These are phyloP conservation scores for Colletotrichum sp. DNA, from an alignment of 2,329 filamentous ascomycete genomes.

Conservation along the genomic window DNA sequence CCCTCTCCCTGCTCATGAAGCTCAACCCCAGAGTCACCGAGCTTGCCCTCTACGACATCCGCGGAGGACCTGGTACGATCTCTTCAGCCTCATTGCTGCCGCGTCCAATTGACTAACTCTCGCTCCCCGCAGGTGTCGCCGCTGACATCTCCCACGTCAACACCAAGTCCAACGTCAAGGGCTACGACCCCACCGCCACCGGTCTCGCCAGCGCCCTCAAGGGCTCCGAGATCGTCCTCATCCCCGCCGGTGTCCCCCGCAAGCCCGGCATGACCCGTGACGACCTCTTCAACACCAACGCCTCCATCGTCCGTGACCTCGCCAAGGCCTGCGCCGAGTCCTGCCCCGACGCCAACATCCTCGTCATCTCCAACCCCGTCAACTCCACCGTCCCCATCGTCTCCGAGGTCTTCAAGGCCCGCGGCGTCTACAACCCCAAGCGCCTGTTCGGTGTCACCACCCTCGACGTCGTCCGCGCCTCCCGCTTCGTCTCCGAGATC, in stretches of 20 bases:
- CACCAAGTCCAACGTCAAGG: constrained; percentile 94
- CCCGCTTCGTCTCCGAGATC: constrained; percentile 95
- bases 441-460: constrained; percentile 99
- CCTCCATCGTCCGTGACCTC: constrained; percentile 97
- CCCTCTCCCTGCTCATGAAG: constrained; percentile 97
- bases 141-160: constrained; percentile 99
- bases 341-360: constrained; percentile 89
- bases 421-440: constrained; percentile 98
- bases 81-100: neutral
- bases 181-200: constrained; percentile 78
- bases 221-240: constrained; percentile 91
- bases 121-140: constrained; percentile 76
- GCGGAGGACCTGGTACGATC: constrained; percentile 83
- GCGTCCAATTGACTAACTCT: constrained; percentile 25
- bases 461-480: constrained; percentile 96
- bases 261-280: constrained; percentile 99
- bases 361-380: constrained; percentile 99
- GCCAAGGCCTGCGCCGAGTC: constrained; percentile 92
- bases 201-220: constrained; percentile 82
- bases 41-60: constrained; percentile 98
- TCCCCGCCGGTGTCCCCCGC: constrained; percentile 97
- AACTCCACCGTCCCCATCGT: constrained; percentile 99
- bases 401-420: constrained; percentile 94
- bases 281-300: constrained; percentile 99
- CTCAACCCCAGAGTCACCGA: constrained; percentile 94